Conservation (phyloP, 495 filamentous ascomycete genomes). For the Hypoxylon fragiforme region DNA sequence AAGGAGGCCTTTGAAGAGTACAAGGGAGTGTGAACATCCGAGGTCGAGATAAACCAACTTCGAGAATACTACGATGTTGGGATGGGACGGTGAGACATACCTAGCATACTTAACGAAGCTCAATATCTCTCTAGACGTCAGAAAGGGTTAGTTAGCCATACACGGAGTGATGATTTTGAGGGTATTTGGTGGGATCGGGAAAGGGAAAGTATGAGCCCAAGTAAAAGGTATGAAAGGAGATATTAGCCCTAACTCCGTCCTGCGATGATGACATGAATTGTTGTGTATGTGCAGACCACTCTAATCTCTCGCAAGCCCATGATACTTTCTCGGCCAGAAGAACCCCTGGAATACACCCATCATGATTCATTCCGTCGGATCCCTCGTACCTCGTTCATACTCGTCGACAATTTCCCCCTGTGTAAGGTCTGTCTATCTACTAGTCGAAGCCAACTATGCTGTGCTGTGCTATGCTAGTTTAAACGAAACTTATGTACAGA, state of each 20-base stretch:
- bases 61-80: background rate
- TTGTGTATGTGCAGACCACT: slow-evolving; percentile 29
- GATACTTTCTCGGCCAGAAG: background rate
- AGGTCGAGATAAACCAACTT: background rate
- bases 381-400: background rate
- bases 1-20: too few species aligned
- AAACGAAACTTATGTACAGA: slow-evolving; percentile 27
- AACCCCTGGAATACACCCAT: background rate
- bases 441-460: slow-evolving; percentile 6
- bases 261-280: slow-evolving; percentile 27
- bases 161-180: too few species aligned
- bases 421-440: slow-evolving; percentile 19
- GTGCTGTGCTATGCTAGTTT: slow-evolving; percentile 16
- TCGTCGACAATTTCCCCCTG: background rate
- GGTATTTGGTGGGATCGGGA: slow-evolving; percentile 6
- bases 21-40: too few species aligned
- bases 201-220: too few species aligned
- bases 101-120: slow-evolving; percentile 2
- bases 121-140: slow-evolving; percentile 10
- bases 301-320: slow-evolving; percentile 4
- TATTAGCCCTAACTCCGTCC: slow-evolving; percentile 33
- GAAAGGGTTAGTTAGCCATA: slow-evolving; percentile 34
- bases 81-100: slow-evolving; percentile 20
- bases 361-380: background rate
- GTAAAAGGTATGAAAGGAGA: slow-evolving; percentile 3